phyloP scores from a whole-genome alignment of 2,329 filamentous ascomycete genomes.

The Sporothrix mexicana region DNA sequence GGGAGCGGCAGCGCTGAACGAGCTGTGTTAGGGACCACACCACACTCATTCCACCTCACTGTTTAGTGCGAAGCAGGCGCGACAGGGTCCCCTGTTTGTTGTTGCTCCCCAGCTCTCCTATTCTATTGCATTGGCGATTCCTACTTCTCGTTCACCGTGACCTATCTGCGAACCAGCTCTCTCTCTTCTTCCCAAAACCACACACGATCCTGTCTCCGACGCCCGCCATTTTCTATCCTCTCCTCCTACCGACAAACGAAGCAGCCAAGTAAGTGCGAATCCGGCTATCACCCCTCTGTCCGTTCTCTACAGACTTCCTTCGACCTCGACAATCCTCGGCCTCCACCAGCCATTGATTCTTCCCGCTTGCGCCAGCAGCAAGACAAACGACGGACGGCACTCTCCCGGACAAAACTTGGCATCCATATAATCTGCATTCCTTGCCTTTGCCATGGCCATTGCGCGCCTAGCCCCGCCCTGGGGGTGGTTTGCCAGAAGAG shows the following conservation, averaged over 20 bases:
- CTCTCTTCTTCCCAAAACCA: background rate
- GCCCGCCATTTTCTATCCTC: background rate
- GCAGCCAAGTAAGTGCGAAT: conserved; percentile 14
- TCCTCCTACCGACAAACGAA: conserved; percentile 2
- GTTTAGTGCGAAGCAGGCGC: no score
- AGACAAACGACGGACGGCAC: background rate
- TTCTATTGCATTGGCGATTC: conserved; percentile 20
- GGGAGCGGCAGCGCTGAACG: background rate
- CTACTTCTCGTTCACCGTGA: background rate
- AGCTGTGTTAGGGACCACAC: background rate
- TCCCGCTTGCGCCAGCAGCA: background rate
- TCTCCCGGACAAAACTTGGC: background rate
- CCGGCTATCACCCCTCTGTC: background rate
- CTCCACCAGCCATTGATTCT: background rate
- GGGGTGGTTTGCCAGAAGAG: background rate
- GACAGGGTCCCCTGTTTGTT: conserved; percentile 29
- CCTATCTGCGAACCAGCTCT: background rate
- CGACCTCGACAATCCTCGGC: background rate
- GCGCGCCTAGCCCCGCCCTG: background rate
- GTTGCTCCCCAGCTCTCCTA: conserved; percentile 33
- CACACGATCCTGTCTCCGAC: background rate
- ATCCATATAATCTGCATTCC: background rate
- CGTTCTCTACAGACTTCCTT: background rate
- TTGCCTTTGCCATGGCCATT: background rate
- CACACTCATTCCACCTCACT: background rate